Evolutionary conservation across 257 asterid genomes (phyloP), one percentile per base, ranked within the genome.

Genomic region (Ilex aquifolium): DNA sequence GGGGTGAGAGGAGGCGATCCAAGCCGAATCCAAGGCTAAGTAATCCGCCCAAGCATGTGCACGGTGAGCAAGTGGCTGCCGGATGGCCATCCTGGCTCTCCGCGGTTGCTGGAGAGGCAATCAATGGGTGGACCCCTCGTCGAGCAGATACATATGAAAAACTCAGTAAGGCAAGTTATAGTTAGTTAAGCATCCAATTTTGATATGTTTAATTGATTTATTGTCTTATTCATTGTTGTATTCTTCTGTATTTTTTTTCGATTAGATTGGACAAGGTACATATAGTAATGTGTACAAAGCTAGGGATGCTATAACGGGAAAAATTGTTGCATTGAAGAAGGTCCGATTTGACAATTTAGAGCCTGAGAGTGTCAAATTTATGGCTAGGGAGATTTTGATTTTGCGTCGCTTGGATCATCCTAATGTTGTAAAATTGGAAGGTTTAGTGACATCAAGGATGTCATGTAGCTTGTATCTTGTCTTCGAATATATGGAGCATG

Each of bases 51-150:
- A 49, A 49, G 54, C 54, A 49, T 15, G 16, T 11, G 16, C 54
- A 11, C 13, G 63, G 63, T 15, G 69, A 65, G 17, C 56, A 65
- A 27, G 69, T 65, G 17, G 69, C 69, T 6, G 69, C 69, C 21
- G 63, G 69, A 30, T 65, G 69, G 69, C 69, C 69, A n/a, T 31
- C 55, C 2, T 65, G 69, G 69, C 40, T 65, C 32, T 30, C 69
- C 15, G 69, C 62, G 10, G 63, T 56, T 40, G 62, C 62, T 42
- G 63, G 69, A 5, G 69, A 65, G 53, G 69, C 69, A 13, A 65
- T 65, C 27, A 59, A 65, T 21, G 69, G 69, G 27, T 65, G 69
- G 69, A 36, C 53, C 32, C 69, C 69, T 56, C 40, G 50, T 42
- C 42, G 62, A 16, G 36, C 63, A 14, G 69, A 65, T 15, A 36